Evolutionary conservation across 257 asterid species (phyloP).

Genomic region (Solanum clarkiae): DNA sequence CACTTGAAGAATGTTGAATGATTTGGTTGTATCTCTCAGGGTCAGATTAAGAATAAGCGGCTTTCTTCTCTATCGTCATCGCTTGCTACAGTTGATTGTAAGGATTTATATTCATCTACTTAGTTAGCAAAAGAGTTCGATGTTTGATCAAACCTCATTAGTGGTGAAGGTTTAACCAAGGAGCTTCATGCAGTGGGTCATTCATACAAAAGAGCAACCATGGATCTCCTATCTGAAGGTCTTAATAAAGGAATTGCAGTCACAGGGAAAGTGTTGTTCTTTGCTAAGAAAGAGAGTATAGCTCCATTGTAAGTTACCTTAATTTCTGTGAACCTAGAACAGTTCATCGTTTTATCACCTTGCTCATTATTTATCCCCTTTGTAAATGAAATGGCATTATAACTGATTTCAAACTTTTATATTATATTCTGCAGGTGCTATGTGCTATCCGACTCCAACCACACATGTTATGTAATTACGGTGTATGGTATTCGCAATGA

Average conservation of each 20-base stretch:
- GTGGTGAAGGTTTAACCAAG: neutral
- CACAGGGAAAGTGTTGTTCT: conserved; percentile 58
- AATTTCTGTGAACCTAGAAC: neutral
- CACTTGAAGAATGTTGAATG: neutral
- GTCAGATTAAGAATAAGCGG: conserved; percentile 60
- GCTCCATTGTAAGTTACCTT: conserved; percentile 65
- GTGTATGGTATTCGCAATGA: conserved; percentile 59
- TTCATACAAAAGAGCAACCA: conserved; percentile 44
- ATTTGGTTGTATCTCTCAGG: conserved; percentile 33
- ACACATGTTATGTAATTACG: conserved; percentile 52
- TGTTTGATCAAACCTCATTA: neutral
- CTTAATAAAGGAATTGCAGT: conserved; percentile 70
- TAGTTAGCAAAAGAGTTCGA: neutral
- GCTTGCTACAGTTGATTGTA: conserved; percentile 51
- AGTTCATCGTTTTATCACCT: neutral
- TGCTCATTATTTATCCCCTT: neutral
- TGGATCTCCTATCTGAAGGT: conserved; percentile 64
- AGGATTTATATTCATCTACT: conserved; percentile 14
- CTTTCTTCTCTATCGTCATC: conserved; percentile 64
- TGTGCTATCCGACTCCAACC: conserved; percentile 68
- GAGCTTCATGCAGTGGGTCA: conserved; percentile 38
- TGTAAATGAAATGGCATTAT: neutral
- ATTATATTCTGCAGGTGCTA: conserved; percentile 45
- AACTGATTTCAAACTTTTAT: neutral
- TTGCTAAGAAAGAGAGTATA: conserved; percentile 44